Evolutionary conservation across 2,329 filamentous ascomycete species (phyloP), one percentile per base, ranked within the genome.

Genomic region (Sodiomyces alkalinus): DNA sequence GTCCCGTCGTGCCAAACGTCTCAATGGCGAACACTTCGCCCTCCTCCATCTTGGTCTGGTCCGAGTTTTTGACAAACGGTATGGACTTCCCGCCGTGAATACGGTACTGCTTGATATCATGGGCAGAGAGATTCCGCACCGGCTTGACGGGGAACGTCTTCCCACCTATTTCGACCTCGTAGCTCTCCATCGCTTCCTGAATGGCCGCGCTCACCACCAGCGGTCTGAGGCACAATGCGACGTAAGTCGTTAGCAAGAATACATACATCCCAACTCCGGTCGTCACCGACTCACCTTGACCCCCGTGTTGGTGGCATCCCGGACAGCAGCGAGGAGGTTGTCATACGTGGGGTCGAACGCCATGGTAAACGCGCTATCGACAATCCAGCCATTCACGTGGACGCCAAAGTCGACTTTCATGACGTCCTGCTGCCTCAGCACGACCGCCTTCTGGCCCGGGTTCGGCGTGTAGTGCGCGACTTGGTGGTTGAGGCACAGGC

Each of bases 21-120:
- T 94, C 86, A 42, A 94, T 92, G 39, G 86, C 86, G 52, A 92
- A 96, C 12, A 85, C 76, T 47, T 96, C 86, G 22, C 85, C 85
- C 56, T 94, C 87, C 58, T 94, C 86, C 87, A 96, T 96, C 66
- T 92, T 93, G 29, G 83, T 92, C 50, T 77, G 74, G 46, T 92
- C 82, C 36, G 71, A 70, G 36, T 74, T 77, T 62, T 92, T 92
- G 38, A 94, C 83, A 44, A 94, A 93, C 0, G 86, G 87, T 28
- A 94, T 82, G 40, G 80, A 85, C 65, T 94, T 94, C 43, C 74
- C 80, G 33, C 86, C 85, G 56, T 94, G 86, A 43, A 94, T 94
- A 50, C 74, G 75, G 60, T 86, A 90, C 36, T 74, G 85, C 32
- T 81, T 65, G 46, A 94, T 94, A 40, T 80, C 87, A 60, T 94